Evolutionary conservation across 2,329 filamentous ascomycete genomes (phyloP).

Genomic region (Alternaria triticimaculans): DNA sequence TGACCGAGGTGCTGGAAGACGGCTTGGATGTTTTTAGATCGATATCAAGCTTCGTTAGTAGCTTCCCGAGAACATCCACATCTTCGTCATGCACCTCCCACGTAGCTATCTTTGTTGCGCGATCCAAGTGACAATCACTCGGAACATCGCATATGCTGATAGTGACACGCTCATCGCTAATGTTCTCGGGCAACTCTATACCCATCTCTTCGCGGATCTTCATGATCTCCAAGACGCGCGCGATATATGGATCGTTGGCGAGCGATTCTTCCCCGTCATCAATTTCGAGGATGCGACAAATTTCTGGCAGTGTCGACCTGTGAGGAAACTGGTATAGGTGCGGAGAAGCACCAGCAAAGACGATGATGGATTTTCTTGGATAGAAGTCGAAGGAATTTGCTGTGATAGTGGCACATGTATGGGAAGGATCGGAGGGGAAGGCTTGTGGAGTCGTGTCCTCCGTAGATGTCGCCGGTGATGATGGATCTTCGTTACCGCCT

Average conservation of each 20-base stretch:
- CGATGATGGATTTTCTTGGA: neutral
- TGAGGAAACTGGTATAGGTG: conserved; percentile 21
- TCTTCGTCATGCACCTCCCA: conserved; percentile 13
- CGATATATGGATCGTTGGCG: neutral
- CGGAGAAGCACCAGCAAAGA: neutral
- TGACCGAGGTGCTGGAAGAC: neutral
- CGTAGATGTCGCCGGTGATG: neutral
- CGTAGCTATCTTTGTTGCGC: neutral
- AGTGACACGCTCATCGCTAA: conserved; percentile 6
- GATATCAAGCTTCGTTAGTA: neutral
- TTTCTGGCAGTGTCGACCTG: conserved; percentile 17
- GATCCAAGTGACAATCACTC: neutral
- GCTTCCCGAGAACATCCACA: neutral
- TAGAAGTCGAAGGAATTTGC: neutral
- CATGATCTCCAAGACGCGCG: conserved; percentile 20
- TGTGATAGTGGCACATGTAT: too few relatives aligned
- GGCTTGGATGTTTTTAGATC: neutral
- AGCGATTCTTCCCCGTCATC: neutral
- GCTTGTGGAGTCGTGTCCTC: neutral
- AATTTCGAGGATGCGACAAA: conserved; percentile 11
- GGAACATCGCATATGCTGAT: conserved; percentile 10
- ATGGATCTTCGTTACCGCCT: neutral
- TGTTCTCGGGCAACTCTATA: conserved; percentile 14
- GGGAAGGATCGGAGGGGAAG: too few relatives aligned
- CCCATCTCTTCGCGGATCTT: conserved; percentile 15